These are phyloP conservation scores for Trametes coccinea DNA, from an alignment of 768 basidiomycete species.

Conservation along the genomic window DNA sequence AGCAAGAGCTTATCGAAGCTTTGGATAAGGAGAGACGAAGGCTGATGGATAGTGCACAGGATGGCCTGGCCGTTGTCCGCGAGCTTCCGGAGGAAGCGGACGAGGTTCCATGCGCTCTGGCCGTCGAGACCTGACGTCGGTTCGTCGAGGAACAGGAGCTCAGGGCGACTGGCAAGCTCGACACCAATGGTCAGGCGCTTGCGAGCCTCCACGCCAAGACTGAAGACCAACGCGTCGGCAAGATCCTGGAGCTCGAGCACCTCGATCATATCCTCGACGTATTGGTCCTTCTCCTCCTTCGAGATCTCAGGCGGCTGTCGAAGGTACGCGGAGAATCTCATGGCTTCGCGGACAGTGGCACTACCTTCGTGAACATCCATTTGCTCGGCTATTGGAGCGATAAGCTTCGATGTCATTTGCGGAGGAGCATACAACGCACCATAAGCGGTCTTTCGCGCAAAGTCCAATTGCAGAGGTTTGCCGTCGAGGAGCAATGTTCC, in stretches of 20 bases:
- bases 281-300: conserved; percentile 72
- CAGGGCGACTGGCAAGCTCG: conserved; percentile 86
- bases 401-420: conserved; percentile 30
- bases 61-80: conserved; percentile 87
- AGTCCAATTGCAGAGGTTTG: conserved; percentile 56
- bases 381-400: conserved; percentile 60
- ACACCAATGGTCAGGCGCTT: conserved; percentile 92
- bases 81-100: conserved; percentile 80
- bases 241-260: conserved; percentile 82
- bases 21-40: conserved; percentile 83
- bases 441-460: conserved; percentile 73
- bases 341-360: conserved; percentile 79
- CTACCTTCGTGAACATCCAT: conserved; percentile 86
- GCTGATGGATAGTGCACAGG: conserved; percentile 89
- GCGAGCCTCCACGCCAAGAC: conserved; percentile 65
- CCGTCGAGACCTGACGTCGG: conserved; percentile 60
- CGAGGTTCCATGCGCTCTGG: conserved; percentile 77
- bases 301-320: conserved; percentile 71
- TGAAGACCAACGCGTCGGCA: conserved; percentile 79
- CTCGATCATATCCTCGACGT: conserved; percentile 82
- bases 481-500: conserved; percentile 71
- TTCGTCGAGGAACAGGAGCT: conserved; percentile 66
- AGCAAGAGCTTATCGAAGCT: conserved; percentile 76
- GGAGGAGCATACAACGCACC: conserved; percentile 43
- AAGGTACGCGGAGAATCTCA: conserved; percentile 84